Evolutionary conservation across 2,329 filamentous ascomycete species (phyloP).

Genomic region (Fusarium floridanum): DNA sequence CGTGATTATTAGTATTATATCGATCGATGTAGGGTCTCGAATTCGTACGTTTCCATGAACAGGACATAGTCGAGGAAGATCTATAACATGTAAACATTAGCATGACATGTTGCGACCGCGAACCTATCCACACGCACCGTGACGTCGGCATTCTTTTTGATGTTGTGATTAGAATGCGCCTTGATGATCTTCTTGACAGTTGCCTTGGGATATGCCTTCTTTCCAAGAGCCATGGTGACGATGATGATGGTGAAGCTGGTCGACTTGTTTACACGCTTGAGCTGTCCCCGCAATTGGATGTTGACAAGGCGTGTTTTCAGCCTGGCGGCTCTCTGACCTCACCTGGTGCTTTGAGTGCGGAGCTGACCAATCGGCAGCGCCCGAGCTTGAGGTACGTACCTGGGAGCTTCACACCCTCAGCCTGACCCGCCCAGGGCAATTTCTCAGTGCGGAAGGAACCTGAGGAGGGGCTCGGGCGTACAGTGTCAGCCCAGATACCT

Average conservation of each 20-base stretch:
- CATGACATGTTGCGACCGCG: conserved; percentile 24
- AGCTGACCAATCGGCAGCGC: conserved; percentile 42
- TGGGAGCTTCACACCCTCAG: conserved; percentile 13
- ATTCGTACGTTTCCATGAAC: conserved; percentile 76
- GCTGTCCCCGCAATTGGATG: conserved; percentile 19
- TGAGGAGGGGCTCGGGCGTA: conserved; percentile 38
- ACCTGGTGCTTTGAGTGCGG: conserved; percentile 21
- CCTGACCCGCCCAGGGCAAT: not conserved
- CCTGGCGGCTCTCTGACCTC: conserved; percentile 41
- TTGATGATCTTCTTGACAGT: conserved; percentile 92
- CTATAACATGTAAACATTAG: conserved; percentile 60
- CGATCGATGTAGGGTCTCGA: not conserved
- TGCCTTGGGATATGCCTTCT: conserved; percentile 85
- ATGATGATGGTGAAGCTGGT: conserved; percentile 16
- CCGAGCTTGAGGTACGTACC: conserved; percentile 40
- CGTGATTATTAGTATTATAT: not conserved
- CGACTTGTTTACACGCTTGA: conserved; percentile 23
- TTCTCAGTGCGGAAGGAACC: not conserved
- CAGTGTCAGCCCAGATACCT: conserved; percentile 24
- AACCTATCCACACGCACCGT: conserved; percentile 66
- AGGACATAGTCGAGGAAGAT: conserved; percentile 88
- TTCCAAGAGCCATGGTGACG: conserved; percentile 58
- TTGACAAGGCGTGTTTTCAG: conserved; percentile 43
- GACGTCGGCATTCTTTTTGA: conserved; percentile 89
- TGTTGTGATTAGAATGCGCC: conserved; percentile 82